Base-by-base conservation (phyloP, 768 basidiomycete genomes). In the Boletus bicolor region DNA sequence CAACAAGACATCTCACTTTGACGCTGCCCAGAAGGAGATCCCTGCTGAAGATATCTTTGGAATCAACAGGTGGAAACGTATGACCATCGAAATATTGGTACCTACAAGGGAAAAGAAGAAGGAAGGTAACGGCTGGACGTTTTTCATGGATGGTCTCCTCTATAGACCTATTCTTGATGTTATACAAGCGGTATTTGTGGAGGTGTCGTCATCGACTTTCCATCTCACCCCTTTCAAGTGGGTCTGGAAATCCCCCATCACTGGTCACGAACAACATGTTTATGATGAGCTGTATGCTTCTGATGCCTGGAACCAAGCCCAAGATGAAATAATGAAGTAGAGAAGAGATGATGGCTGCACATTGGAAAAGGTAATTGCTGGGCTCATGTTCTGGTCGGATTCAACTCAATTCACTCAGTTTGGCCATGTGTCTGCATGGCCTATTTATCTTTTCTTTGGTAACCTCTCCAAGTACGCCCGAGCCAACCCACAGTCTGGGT, bases 181-280 rank as follows among this genome's bases (percentile, higher is more conserved):
- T n/a, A n/a, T n/a, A n/a, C n/a, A n/a, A 2, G 36, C 55, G 0
- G 61, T 55, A 4, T 60, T 65, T 15, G 5, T 49, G 0, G 56
- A 64, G 2, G 30, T 32, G 0, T 12, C 26, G 0, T 17, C 59
- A 0, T 63, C 56, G 26, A 14, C 19, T 11, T 66, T 71, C 36
- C 66, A 71, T 51, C 56, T 65, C 11, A 54, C 47, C 0, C 69
- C 68, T 0, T n/a, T n/a, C n/a, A n/a, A n/a, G n/a, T n/a, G n/a
- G n/a, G n/a, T n/a, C n/a, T n/a, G n/a, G n/a, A n/a, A 62, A n/a
- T 60, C 53, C 1, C 55, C 53, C 0, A 14, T 51, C 19, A 49
- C 38, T 5, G 49, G 51, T 2, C 11, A n/a, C n/a, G n/a, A n/a
- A n/a, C n/a, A n/a, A n/a, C n/a, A n/a, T n/a, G n/a, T n/a, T n/a